Conservation (phyloP, 129 eudicot species). For the Calendula officinalis region DNA sequence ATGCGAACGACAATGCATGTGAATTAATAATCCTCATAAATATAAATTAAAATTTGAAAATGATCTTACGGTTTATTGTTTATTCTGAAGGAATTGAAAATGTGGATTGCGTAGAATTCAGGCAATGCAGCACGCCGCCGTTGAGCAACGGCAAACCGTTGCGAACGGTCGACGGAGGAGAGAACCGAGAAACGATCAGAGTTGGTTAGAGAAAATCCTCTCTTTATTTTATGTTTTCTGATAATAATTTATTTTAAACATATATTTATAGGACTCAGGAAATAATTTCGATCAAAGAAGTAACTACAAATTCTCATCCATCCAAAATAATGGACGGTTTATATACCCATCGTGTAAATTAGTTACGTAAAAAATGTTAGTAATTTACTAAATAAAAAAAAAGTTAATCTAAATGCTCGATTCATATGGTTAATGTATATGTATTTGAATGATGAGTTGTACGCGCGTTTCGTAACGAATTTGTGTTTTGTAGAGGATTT, state of each 20-base stretch:
- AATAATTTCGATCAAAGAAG: background rate
- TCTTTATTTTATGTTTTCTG: constrained; percentile 15
- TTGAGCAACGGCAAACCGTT: constrained; percentile 70
- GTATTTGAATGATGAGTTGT: too few relatives aligned
- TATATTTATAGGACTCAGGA: constrained; percentile 12
- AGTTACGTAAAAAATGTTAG: background rate
- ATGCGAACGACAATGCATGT: constrained; percentile 7
- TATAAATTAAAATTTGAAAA: background rate
- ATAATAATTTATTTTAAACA: background rate
- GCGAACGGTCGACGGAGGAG: constrained; percentile 50
- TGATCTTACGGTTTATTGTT: constrained; percentile 25
- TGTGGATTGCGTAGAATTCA: background rate
- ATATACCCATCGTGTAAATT: background rate
- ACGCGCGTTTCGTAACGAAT: too few relatives aligned
- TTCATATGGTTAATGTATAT: too few relatives aligned
- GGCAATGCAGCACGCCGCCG: constrained; percentile 40
- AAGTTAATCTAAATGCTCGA: too few relatives aligned
- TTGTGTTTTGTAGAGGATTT: too few relatives aligned
- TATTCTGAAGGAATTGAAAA: constrained; percentile 6
- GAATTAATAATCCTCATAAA: background rate
- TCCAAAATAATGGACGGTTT: constrained; percentile 14
- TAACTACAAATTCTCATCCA: constrained; percentile 1
- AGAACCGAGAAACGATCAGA: constrained; percentile 28
- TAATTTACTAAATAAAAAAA: too few relatives aligned
- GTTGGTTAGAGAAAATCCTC: constrained; percentile 27